phyloP scores from a whole-genome alignment of 1,284 basidiomycete species.

The Exobasidium cylindrosporum region DNA sequence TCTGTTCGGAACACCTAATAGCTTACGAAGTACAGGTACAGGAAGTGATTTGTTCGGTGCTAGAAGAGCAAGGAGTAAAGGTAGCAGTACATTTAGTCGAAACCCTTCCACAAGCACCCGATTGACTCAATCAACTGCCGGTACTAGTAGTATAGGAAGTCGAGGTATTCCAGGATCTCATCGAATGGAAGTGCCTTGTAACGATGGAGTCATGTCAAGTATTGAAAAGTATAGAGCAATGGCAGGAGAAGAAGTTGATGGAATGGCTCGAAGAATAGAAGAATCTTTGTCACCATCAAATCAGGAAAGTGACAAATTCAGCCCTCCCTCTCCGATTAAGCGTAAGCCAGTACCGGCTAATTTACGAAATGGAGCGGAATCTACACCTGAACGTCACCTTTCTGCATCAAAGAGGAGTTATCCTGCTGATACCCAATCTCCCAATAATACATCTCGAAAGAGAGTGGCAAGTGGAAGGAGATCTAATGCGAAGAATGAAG shows the following conservation, averaged over 20 bases:
- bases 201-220: neutral
- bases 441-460: neutral
- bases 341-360: neutral
- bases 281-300: neutral
- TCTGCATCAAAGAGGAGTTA: constrained; percentile 9
- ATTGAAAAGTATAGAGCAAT: neutral
- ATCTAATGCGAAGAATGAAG: neutral
- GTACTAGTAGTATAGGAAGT: constrained; percentile 39
- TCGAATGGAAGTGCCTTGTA: neutral
- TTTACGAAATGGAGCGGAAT: neutral
- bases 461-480: neutral
- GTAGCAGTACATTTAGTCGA: constrained; percentile 22
- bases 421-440: neutral
- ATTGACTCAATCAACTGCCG: constrained; percentile 33
- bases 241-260: neutral
- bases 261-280: neutral
- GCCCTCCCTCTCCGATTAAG: neutral
- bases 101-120: constrained; percentile 23
- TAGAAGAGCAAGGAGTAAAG: constrained; percentile 29
- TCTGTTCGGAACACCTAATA: constrained; percentile 26
- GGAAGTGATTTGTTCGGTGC: constrained; percentile 38
- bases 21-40: constrained; percentile 20
- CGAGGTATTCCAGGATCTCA: constrained; percentile 15
- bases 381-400: neutral
- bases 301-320: neutral